Percentiles rank a stretch among this genome's conserved stretches.
Conservation (phyloP, 805 yeast genomes). For the Ogataea chonburiensis region DNA sequence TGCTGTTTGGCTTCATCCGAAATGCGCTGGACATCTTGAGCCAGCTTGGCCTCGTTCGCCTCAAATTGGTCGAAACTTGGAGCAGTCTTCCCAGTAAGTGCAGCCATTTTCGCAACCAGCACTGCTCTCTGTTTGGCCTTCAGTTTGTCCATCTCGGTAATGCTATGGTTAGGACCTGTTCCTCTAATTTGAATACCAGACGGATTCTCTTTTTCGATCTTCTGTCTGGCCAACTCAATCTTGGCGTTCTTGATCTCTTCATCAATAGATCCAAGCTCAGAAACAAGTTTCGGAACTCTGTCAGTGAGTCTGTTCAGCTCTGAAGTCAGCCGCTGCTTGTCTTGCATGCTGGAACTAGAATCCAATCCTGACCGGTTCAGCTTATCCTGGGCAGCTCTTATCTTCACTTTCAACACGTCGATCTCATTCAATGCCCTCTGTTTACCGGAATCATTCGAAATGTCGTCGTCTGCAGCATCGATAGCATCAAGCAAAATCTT, state of each 20-base stretch:
- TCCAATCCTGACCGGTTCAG: conserved; percentile 31
- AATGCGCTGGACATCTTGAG: conserved; percentile 51
- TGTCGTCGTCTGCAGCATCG: conserved; percentile 62
- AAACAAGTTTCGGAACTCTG: conserved; percentile 68
- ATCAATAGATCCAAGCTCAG: conserved; percentile 62
- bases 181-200: conserved; percentile 65
- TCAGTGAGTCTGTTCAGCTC: conserved; percentile 66
- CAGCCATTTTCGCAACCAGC: conserved; percentile 86
- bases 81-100: conserved; percentile 75
- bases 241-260: conserved; percentile 65
- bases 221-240: conserved; percentile 58
- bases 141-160: conserved; percentile 79
- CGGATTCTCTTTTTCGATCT: conserved; percentile 63
- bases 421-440: conserved; percentile 53
- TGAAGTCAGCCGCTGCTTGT: conserved; percentile 50
- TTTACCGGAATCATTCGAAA: conserved; percentile 26
- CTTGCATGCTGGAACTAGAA: conserved; percentile 38
- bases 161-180: conserved; percentile 81
- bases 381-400: conserved; percentile 45
- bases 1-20: conserved; percentile 54
- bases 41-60: conserved; percentile 53
- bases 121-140: conserved; percentile 78
- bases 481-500: conserved; percentile 66
- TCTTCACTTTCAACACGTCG: conserved; percentile 60
- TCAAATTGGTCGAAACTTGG: conserved; percentile 47